A percentile compares a stretch with the other conserved stretches of the same genome.
Conservation (phyloP, 345 rosid genomes). For the Angophora floribunda region DNA sequence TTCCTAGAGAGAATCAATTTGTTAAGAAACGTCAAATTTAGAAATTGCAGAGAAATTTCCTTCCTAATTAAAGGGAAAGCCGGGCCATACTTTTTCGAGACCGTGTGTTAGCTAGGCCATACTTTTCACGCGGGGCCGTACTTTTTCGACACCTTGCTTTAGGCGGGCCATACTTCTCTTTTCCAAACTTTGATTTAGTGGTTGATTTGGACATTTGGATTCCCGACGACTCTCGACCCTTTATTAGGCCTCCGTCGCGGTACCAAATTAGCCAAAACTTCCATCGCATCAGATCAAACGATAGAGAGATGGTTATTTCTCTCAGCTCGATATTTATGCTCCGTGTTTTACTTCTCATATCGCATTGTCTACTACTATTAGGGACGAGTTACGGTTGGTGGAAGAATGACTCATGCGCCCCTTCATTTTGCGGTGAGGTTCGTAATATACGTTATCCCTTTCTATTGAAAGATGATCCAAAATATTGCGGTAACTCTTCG, state of each 20-base stretch:
- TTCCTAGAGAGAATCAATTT: too few species aligned
- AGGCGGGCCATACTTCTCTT: too few species aligned
- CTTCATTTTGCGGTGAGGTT: not conserved
- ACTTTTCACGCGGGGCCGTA: too few species aligned
- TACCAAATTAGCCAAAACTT: not conserved
- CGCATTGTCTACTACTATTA: fast-evolving
- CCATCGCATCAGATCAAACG: not conserved
- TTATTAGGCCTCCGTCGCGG: not conserved
- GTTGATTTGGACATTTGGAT: not conserved
- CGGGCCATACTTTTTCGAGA: too few species aligned
- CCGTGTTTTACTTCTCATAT: not conserved
- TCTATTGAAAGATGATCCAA: not conserved
- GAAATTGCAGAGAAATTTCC: too few species aligned
- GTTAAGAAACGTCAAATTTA: too few species aligned
- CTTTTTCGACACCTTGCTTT: too few species aligned
- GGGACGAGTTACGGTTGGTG: fast-evolving
- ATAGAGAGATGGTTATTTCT: not conserved
- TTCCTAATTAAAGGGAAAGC: too few species aligned
- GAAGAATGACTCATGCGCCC: fast-evolving
- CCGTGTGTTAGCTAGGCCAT: too few species aligned
- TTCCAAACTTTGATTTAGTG: not conserved
- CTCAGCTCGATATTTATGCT: fast-evolving
- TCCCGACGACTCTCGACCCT: not conserved
- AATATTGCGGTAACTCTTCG: fast-evolving
- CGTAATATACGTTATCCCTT: fast-evolving